Percentiles rank a stretch among this genome's conserved stretches.
phyloP scores from a whole-genome alignment of 2,329 filamentous ascomycete species.

The Dichotomopilus funicola region DNA sequence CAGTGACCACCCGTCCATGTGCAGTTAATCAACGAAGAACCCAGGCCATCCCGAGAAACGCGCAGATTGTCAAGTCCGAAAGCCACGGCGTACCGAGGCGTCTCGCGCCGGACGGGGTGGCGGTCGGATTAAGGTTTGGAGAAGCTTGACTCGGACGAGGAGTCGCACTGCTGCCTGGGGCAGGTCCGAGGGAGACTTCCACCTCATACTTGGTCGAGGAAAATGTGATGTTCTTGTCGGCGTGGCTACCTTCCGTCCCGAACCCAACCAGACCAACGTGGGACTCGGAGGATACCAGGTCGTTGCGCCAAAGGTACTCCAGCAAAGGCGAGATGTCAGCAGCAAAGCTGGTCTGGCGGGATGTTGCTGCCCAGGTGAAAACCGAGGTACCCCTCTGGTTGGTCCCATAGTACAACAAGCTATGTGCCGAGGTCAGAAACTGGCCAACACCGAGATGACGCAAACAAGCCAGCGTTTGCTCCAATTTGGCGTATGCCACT shows the following conservation, averaged over 20 bases:
- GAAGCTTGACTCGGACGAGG: slow-evolving; percentile 11
- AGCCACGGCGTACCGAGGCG: slow-evolving; percentile 6
- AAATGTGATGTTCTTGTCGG: slow-evolving; percentile 28
- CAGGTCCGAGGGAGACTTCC: slow-evolving; percentile 19
- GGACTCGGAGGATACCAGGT: slow-evolving; percentile 24
- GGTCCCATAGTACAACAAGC: slow-evolving; percentile 25
- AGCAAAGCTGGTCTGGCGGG: slow-evolving; percentile 24
- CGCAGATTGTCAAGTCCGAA: slow-evolving; percentile 15
- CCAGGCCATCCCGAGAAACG: slow-evolving; percentile 11
- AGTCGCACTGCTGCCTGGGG: slow-evolving; percentile 13
- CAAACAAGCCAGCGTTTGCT: too few relatives aligned
- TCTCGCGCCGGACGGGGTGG: not conserved
- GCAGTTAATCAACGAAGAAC: slow-evolving; percentile 13
- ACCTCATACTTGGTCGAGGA: slow-evolving; percentile 25
- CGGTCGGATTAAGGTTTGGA: not conserved
- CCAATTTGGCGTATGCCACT: not conserved
- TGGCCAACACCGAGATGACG: not conserved
- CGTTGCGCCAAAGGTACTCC: slow-evolving; percentile 27
- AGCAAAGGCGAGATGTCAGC: slow-evolving; percentile 29
- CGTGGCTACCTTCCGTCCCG: slow-evolving; percentile 28
- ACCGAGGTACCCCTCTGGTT: slow-evolving; percentile 28
- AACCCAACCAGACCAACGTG: slow-evolving; percentile 28
- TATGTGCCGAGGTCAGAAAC: slow-evolving; percentile 15
- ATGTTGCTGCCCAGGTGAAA: slow-evolving; percentile 27
- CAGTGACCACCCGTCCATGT: not conserved